Evolutionary conservation across 176 grass and related monocot species (phyloP).

Genomic region (Leersia perrieri): DNA sequence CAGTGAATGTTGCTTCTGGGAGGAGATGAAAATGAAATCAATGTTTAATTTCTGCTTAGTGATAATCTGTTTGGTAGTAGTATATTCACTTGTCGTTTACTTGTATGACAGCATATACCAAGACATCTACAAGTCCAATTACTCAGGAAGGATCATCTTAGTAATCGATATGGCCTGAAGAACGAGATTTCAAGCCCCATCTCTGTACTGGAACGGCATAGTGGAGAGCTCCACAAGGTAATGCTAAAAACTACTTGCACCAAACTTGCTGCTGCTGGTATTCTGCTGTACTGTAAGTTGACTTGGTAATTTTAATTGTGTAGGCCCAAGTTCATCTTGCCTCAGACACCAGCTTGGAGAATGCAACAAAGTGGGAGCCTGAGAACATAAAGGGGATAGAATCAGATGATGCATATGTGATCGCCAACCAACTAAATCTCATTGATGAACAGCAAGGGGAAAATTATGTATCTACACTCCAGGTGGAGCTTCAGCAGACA

Average conservation of each 20-base stretch:
- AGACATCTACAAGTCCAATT: slow-evolving; percentile 70
- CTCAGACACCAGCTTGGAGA: slow-evolving; percentile 47
- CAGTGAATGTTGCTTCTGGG: neutral
- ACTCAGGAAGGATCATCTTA: slow-evolving; percentile 52
- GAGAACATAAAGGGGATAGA: slow-evolving; percentile 42
- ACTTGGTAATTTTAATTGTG: slow-evolving; percentile 23
- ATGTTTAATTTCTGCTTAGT: neutral
- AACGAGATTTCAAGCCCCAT: slow-evolving; percentile 68
- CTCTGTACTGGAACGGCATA: slow-evolving; percentile 65
- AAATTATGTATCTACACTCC: slow-evolving; percentile 52
- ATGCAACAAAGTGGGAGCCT: slow-evolving; percentile 73
- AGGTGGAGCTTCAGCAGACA: slow-evolving; percentile 64
- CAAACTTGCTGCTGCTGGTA: slow-evolving; percentile 13
- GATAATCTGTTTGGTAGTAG: neutral
- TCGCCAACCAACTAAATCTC: slow-evolving; percentile 51
- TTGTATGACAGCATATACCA: slow-evolving; percentile 58
- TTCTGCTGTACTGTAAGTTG: neutral
- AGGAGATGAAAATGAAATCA: neutral
- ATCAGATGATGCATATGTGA: slow-evolving; percentile 49
- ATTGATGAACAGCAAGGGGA: slow-evolving; percentile 51
- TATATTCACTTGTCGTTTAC: slow-evolving; percentile 28
- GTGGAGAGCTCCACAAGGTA: slow-evolving; percentile 66
- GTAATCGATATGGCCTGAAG: slow-evolving; percentile 36
- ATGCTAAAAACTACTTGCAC: slow-evolving; percentile 27
- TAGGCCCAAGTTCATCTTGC: slow-evolving; percentile 36